These are phyloP conservation scores for Calonectria henricotiae DNA, from an alignment of 2,329 filamentous ascomycete species.

Conservation along the genomic window DNA sequence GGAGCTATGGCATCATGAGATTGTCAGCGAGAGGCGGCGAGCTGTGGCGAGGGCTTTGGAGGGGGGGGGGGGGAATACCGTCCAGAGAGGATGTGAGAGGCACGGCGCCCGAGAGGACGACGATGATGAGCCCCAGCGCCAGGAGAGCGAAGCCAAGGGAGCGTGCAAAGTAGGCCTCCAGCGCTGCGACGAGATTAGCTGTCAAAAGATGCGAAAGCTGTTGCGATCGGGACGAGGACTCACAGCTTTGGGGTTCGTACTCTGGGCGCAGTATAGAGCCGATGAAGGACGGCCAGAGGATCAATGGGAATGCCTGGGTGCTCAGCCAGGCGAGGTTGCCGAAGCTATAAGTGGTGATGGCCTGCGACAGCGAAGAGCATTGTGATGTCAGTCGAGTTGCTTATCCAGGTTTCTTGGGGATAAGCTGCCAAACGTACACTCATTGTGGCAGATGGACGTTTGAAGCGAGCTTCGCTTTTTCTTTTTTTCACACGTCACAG, in stretches of 20 bases:
- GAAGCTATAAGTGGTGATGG: slow-evolving; percentile 68
- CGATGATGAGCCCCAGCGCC: slow-evolving; percentile 74
- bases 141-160: slow-evolving; percentile 79
- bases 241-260: slow-evolving; percentile 55
- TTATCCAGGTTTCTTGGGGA: background rate
- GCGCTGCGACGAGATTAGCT: slow-evolving; percentile 44
- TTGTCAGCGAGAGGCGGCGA: slow-evolving; percentile 13
- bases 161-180: slow-evolving; percentile 83
- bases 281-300: slow-evolving; percentile 67
- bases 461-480: no score
- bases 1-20: slow-evolving; percentile 42
- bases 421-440: slow-evolving; percentile 40
- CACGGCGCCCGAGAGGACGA: slow-evolving; percentile 80
- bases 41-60: no score
- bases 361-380: slow-evolving; percentile 54
- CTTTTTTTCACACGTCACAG: no score
- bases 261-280: slow-evolving; percentile 61
- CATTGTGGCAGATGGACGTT: slow-evolving; percentile 35
- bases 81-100: slow-evolving; percentile 73
- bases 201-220: background rate
- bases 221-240: slow-evolving; percentile 29
- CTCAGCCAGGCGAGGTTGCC: slow-evolving; percentile 69
- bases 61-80: slow-evolving; percentile 51
- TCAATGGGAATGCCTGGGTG: slow-evolving; percentile 65
- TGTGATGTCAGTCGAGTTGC: slow-evolving; percentile 18